Percentiles rank a stretch among this genome's conserved stretches.
phyloP scores from a whole-genome alignment of 2,329 filamentous ascomycete genomes.

The Diplodia seriata region DNA sequence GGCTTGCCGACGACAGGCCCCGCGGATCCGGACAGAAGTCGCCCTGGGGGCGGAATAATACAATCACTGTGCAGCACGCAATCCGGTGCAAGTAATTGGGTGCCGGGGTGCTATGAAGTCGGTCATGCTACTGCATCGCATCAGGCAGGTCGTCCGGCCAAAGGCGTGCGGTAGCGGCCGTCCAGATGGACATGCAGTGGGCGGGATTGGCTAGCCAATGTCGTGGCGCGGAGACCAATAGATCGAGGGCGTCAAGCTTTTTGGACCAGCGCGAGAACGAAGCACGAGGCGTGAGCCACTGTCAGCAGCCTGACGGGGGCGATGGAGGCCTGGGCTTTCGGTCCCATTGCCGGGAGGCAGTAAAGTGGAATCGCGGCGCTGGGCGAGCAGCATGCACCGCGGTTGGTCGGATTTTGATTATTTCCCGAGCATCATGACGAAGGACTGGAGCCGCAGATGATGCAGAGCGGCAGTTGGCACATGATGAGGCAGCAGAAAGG shows the following conservation, averaged over 20 bases:
- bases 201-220: conserved; percentile 16
- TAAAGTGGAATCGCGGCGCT: background rate
- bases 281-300: conserved; percentile 7
- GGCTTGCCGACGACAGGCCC: conserved; percentile 11
- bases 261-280: background rate
- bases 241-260: conserved; percentile 19
- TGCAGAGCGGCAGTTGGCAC: conserved; percentile 4
- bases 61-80: conserved; percentile 16
- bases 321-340: conserved; percentile 1
- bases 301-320: background rate
- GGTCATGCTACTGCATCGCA: conserved; percentile 13
- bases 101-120: background rate
- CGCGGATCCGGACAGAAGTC: background rate
- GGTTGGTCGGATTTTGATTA: conserved; percentile 17
- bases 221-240: conserved; percentile 21
- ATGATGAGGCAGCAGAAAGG: conserved; percentile 28
- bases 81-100: conserved; percentile 20
- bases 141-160: conserved; percentile 19
- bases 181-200: background rate
- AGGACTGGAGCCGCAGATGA: conserved; percentile 9
- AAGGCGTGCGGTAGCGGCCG: conserved; percentile 11
- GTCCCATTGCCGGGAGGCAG: background rate
- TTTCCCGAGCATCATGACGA: conserved; percentile 23
- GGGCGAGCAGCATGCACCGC: background rate
- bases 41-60: background rate